Evolutionary conservation across 2,329 filamentous ascomycete genomes (phyloP).

Genomic region (Fusarium sp.): DNA sequence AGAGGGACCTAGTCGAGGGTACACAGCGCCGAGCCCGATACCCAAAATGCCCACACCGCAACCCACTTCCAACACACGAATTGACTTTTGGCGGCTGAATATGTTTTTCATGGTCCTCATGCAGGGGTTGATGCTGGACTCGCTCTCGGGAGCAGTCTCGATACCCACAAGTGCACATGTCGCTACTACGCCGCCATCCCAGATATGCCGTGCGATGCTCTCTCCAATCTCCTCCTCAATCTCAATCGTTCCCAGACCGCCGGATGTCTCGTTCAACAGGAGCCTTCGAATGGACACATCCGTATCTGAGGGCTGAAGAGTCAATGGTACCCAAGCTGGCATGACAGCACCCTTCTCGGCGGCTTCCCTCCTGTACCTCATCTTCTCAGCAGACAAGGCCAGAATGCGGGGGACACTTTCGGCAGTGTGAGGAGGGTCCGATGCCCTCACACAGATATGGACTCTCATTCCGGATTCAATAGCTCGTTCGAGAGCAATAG

Average conservation of each 20-base stretch:
- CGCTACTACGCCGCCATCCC: conserved; percentile 66
- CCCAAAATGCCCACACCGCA: conserved; percentile 68
- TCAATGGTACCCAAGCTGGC: conserved; percentile 56
- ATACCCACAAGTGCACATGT: conserved; percentile 49
- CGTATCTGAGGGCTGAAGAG: conserved; percentile 33
- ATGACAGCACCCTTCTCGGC: conserved; percentile 54
- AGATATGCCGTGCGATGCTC: conserved; percentile 69
- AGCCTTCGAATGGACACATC: conserved; percentile 49
- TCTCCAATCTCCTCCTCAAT: conserved; percentile 69
- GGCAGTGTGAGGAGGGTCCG: conserved; percentile 42
- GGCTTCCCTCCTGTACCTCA: conserved; percentile 32
- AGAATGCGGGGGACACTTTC: conserved; percentile 46
- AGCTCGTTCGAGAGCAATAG: conserved; percentile 43
- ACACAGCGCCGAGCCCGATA: conserved; percentile 57
- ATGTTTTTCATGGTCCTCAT: conserved; percentile 49
- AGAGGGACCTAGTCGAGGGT: conserved; percentile 39
- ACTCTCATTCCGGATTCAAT: conserved; percentile 43
- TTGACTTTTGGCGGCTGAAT: conserved; percentile 40
- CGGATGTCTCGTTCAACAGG: conserved; percentile 39
- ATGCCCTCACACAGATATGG: conserved; percentile 46
- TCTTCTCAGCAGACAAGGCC: conserved; percentile 32
- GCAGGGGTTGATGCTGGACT: conserved; percentile 43
- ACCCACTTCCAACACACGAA: conserved; percentile 66
- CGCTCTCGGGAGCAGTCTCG: conserved; percentile 43
- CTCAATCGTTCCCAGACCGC: conserved; percentile 49